A percentile compares a stretch with the other conserved stretches of the same genome.
These are phyloP conservation scores for Peronosclerospora sorghi DNA, from an alignment of 352 stramenopile species.

Conservation along the genomic window DNA sequence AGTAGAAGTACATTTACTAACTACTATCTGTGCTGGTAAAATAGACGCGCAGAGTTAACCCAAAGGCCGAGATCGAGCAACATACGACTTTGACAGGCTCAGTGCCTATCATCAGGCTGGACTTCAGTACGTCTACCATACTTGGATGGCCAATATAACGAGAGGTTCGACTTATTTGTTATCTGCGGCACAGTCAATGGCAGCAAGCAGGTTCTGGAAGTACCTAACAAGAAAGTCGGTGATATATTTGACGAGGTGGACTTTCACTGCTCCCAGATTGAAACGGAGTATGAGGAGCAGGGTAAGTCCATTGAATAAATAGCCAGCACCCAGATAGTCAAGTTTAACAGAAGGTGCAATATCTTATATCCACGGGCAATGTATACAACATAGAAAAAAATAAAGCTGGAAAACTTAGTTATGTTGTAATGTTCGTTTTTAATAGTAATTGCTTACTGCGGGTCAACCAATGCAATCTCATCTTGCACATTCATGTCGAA, in stretches of 20 bases:
- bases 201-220: slow-evolving; percentile 56
- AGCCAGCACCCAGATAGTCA: background rate
- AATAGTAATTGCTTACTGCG: slow-evolving; percentile 20
- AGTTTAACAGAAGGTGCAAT: background rate
- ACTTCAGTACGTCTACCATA: slow-evolving; percentile 49
- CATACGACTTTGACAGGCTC: slow-evolving; percentile 42
- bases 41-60: slow-evolving; percentile 66
- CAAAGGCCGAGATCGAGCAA: slow-evolving; percentile 64
- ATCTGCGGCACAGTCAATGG: slow-evolving; percentile 50
- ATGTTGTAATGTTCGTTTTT: slow-evolving; percentile 4
- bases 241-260: slow-evolving; percentile 82
- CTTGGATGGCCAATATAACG: background rate
- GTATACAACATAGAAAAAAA: no score
- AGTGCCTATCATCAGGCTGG: slow-evolving; percentile 56
- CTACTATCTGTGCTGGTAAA: background rate
- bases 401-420: background rate
- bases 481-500: slow-evolving; percentile 33
- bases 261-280: slow-evolving; percentile 77
- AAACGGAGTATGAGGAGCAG: slow-evolving; percentile 74
- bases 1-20: background rate
- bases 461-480: slow-evolving; percentile 45
- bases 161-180: background rate
- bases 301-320: slow-evolving; percentile 78
- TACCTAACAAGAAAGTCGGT: slow-evolving; percentile 60
- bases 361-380: background rate